Conservation (phyloP, 768 basidiomycete species). For the Collybia sordida region DNA sequence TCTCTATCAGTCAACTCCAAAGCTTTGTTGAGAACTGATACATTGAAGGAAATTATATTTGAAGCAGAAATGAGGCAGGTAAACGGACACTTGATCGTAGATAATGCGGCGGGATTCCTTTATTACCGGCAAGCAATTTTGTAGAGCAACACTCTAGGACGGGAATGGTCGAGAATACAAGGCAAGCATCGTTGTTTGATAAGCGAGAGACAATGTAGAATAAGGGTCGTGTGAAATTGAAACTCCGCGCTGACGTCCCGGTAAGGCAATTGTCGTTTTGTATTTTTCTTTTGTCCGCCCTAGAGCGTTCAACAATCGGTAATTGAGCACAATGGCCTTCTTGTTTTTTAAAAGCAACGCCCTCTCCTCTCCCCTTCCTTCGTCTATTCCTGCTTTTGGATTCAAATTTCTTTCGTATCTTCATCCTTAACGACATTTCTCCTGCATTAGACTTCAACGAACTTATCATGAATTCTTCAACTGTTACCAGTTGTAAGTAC, state of each 20-base stretch:
- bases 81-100: no score
- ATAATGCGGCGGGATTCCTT: no score
- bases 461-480: conserved; percentile 22
- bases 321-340: conserved; percentile 5
- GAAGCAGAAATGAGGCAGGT: no score
- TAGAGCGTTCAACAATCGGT: conserved; percentile 8
- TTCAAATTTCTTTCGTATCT: conserved; percentile 7
- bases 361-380: conserved; percentile 4
- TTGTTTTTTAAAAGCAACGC: conserved; percentile 20
- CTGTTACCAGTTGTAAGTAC: conserved; percentile 27
- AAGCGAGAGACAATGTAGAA: no score
- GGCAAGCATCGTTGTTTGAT: no score
- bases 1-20: no score
- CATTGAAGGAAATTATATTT: no score
- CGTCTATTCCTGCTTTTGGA: conserved; percentile 11
- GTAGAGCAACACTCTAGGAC: no score
- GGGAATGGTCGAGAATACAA: no score
- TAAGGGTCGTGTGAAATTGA: conserved; percentile 1
- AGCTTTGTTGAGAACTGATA: no score
- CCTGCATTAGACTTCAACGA: conserved; percentile 17
- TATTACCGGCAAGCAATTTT: no score
- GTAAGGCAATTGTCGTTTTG: conserved; percentile 22
- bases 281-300: conserved; percentile 26
- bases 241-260: conserved; percentile 18
- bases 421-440: conserved; percentile 7